A percentile compares a stretch with the other conserved stretches of the same genome.
phyloP scores from a whole-genome alignment of 129 eudicot species.

The Flaveria robusta region DNA sequence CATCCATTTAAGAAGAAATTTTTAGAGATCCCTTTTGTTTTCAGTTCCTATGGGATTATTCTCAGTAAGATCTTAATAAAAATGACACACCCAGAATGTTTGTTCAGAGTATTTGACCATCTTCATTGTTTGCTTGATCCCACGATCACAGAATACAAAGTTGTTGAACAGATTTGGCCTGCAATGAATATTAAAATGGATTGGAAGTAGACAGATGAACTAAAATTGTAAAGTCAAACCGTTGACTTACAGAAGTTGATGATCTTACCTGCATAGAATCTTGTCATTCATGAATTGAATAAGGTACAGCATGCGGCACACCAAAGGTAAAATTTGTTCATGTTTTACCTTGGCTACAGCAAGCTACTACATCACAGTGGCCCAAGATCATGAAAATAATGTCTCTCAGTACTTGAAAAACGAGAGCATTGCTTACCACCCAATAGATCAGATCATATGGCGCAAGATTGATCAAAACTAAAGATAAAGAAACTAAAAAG shows the following conservation, averaged over 20 bases:
- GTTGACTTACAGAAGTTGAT: conserved; percentile 27
- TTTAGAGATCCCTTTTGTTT: conserved; percentile 9
- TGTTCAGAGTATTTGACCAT: conserved; percentile 15
- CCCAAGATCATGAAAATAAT: background rate
- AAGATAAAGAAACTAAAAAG: background rate
- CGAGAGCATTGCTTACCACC: conserved; percentile 5
- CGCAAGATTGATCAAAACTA: background rate
- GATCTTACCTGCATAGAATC: conserved; percentile 27
- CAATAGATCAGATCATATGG: background rate
- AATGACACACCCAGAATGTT: conserved; percentile 28
- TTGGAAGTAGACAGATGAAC: conserved; percentile 29
- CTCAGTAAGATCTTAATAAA: conserved; percentile 4
- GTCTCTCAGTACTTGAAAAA: background rate
- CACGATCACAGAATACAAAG: conserved; percentile 7
- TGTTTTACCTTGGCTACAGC: conserved; percentile 17
- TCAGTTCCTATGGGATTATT: background rate
- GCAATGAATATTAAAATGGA: conserved; percentile 22
- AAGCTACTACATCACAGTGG: conserved; percentile 11
- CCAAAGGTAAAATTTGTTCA: conserved; percentile 14
- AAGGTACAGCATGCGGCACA: background rate
- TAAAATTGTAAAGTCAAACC: conserved; percentile 24
- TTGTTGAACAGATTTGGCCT: conserved; percentile 24
- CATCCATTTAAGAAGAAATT: conserved; percentile 8
- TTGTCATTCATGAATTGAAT: conserved; percentile 13
- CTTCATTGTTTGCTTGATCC: conserved; percentile 1